phyloP scores from a whole-genome alignment of 1,284 basidiomycete genomes.

The Ceraceosorus guamensis region DNA sequence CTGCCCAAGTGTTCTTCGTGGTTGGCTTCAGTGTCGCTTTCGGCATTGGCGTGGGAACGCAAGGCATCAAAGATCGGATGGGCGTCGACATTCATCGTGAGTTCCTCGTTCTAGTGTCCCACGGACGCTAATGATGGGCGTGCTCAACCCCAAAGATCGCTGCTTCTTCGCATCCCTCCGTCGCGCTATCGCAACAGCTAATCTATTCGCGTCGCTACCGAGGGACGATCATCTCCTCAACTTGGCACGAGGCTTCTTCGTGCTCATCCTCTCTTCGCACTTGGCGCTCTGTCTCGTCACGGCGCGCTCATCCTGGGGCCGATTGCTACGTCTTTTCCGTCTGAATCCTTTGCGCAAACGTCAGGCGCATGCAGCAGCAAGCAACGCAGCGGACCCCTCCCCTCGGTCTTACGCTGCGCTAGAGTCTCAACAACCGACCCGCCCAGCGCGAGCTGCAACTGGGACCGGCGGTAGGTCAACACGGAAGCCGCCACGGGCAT shows the following conservation, averaged over 20 bases:
- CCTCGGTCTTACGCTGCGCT: background rate
- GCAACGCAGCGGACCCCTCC: no score
- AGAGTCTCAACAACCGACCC: no score
- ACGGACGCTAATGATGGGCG: no score
- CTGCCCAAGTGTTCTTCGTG: conserved; percentile 31
- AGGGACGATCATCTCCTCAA: conserved; percentile 35
- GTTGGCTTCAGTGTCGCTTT: conserved; percentile 25
- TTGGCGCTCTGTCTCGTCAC: conserved; percentile 38
- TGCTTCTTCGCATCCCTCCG: no score
- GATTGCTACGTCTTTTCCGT: conserved; percentile 28
- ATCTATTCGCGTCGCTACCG: conserved; percentile 38
- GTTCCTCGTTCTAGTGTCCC: conserved; percentile 4
- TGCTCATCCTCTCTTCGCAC: conserved; percentile 34
- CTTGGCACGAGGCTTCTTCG: conserved; percentile 28
- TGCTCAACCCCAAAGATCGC: no score
- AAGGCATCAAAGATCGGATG: conserved; percentile 24
- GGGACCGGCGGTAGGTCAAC: no score
- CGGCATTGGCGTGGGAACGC: conserved; percentile 32
- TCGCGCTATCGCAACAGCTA: no score
- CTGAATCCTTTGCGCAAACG: background rate
- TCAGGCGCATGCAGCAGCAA: no score
- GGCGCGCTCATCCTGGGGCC: conserved; percentile 39
- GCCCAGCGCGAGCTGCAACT: no score
- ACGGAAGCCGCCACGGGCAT: conserved; percentile 16
- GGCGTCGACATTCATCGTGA: conserved; percentile 22